Evolutionary conservation across 1,284 basidiomycete species (phyloP), one percentile per base, ranked within the genome.

Genomic region (Sanguinoderma infundibulare): DNA sequence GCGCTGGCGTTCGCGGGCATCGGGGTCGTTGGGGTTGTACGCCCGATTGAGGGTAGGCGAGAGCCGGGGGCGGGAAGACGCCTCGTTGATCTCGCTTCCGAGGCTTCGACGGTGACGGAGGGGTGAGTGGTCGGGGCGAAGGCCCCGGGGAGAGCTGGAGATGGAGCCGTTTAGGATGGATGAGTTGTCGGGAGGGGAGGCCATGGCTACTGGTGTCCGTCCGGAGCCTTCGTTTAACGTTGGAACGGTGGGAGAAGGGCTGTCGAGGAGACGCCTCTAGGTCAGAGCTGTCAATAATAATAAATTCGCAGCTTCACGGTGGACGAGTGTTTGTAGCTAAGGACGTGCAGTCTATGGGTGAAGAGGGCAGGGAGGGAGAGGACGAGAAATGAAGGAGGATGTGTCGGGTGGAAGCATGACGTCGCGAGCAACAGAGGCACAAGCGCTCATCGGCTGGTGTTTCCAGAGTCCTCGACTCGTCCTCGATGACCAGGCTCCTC

Each of bases 1-100:
- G n/a, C 90, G 83, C 76, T 94, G 92, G 17, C 92, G 84, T 72
- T 94, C 92, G 53, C 85, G 80, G 24, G 83, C 85, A 58, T 90
- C 84, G 0, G 89, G 87, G 70, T 91, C 89, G 75, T 87, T 81
- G 15, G 81, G 82, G 71, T 91, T 88, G 64, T 83, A 83, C 9
- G 87, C 81, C 40, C 89, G 83, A 1, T 77, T 73, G 24, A 89
- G 74, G 0, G 86, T 87, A 1, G 91, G 90, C 0, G 91, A 91
- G 60, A 82, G 82, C 39, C 87, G 83, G 35, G 82, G 75, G 4
- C 79, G 79, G 38, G 74, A 62, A 53, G 74, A 69, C 7, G 73
- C 66, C 38, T 86, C 85, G 64, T 76, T 77, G 42, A 74, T 71
- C 59, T 71, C 68, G 58, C 83, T 81, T 52, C 76, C 75, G 38